Evolutionary conservation across 2,329 filamentous ascomycete genomes (phyloP).

Genomic region (Catunica adiposa): DNA sequence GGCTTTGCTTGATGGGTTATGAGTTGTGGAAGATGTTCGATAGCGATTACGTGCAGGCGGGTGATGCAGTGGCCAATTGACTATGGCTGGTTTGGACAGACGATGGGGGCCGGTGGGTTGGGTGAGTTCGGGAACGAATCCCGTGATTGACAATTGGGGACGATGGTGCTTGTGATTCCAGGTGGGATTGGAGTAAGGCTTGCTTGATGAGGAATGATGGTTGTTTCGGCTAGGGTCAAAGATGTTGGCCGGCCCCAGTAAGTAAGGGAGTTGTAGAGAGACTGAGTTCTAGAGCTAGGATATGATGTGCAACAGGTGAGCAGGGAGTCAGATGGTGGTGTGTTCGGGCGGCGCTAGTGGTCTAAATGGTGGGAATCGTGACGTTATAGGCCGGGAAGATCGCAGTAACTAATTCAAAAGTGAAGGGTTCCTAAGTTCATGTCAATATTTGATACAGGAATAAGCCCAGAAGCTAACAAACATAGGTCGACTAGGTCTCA

Average conservation of each 20-base stretch:
- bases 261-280: too few relatives aligned
- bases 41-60: not conserved
- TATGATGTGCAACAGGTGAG: not conserved
- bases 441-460: not conserved
- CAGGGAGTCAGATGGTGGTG: not conserved
- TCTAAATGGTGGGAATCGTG: not conserved
- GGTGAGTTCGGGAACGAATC: not conserved
- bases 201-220: not conserved
- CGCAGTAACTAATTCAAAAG: not conserved
- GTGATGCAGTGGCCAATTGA: not conserved
- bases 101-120: not conserved
- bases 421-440: not conserved
- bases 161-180: not conserved
- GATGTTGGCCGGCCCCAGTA: not conserved
- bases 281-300: not conserved
- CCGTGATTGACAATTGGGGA: not conserved
- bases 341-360: not conserved
- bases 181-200: not conserved
- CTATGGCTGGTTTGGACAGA: not conserved
- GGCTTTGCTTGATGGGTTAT: not conserved
- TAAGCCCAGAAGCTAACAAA: not conserved
- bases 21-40: too few relatives aligned
- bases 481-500: not conserved
- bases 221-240: not conserved
- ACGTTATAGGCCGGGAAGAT: not conserved